A percentile compares a stretch with the other conserved stretches of the same genome.
phyloP scores from a whole-genome alignment of 257 asterid genomes.

The Solanum appendiculatum region DNA sequence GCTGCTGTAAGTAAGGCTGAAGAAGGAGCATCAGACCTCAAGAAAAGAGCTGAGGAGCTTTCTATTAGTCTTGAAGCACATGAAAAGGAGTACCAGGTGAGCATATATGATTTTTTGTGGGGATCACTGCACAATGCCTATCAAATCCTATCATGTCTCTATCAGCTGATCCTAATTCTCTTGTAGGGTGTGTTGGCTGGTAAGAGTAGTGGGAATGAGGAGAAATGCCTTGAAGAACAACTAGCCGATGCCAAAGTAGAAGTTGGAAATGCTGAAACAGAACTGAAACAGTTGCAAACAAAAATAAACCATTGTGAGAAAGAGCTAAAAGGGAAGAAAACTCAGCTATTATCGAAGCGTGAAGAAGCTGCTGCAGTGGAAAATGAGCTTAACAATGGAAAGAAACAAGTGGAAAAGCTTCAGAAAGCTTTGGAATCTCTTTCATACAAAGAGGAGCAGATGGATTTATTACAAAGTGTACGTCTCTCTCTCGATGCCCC shows the following conservation, averaged over 20 bases:
- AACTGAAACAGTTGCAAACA: constrained; percentile 88
- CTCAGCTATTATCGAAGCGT: constrained; percentile 47
- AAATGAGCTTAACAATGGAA: constrained; percentile 52
- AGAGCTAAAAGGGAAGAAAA: constrained; percentile 66
- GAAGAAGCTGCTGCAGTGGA: constrained; percentile 72
- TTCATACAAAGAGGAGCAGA: constrained; percentile 60
- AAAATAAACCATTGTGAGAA: constrained; percentile 73
- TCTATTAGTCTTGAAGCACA: constrained; percentile 74
- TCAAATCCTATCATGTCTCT: background rate
- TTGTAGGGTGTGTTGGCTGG: constrained; percentile 93
- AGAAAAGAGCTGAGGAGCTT: constrained; percentile 52
- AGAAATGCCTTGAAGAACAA: constrained; percentile 98
- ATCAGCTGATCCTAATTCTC: background rate
- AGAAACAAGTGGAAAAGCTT: constrained; percentile 57
- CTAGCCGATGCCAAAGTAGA: constrained; percentile 83
- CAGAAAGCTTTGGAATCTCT: constrained; percentile 58
- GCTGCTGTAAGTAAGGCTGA: constrained; percentile 61
- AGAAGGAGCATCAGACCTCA: constrained; percentile 78
- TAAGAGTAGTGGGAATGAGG: constrained; percentile 90
- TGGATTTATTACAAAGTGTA: constrained; percentile 82
- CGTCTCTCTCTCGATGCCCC: background rate
- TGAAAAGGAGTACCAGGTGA: constrained; percentile 90
- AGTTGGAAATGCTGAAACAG: constrained; percentile 88
- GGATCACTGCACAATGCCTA: background rate
- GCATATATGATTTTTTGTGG: background rate